Conservation (phyloP, 305 asterid species). For the Ajuga reptans region DNA sequence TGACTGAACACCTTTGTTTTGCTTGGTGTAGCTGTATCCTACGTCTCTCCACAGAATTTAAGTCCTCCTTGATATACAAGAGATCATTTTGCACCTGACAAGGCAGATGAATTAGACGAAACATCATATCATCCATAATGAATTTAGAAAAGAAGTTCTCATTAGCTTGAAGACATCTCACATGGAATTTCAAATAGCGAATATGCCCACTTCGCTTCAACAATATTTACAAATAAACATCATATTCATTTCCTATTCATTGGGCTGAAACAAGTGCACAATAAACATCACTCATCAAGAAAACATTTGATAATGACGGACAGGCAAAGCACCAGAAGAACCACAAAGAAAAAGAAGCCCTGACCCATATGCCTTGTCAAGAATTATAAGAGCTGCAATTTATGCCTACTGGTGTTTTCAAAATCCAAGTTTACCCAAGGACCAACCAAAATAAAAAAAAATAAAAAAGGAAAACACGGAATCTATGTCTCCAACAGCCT, state of each 20-base stretch:
- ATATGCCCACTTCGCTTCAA: slow-evolving; percentile 2
- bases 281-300: neutral
- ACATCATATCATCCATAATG: slow-evolving; percentile 1
- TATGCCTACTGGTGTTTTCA: neutral
- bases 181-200: neutral
- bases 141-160: neutral
- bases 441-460: neutral
- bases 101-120: slow-evolving; percentile 10
- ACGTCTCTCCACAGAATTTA: slow-evolving; percentile 57
- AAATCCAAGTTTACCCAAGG: neutral
- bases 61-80: slow-evolving; percentile 61
- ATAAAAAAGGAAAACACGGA: neutral
- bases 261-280: neutral
- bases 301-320: neutral
- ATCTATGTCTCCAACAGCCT: neutral
- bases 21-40: slow-evolving; percentile 62
- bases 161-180: neutral
- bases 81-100: slow-evolving; percentile 60
- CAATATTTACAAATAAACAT: slow-evolving; percentile 2
- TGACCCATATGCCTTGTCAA: neutral
- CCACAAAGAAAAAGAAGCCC: neutral
- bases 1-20: slow-evolving; percentile 55
- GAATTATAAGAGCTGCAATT: too few relatives aligned
- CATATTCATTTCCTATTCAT: neutral
- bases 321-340: neutral